Evolutionary conservation across 345 rosid genomes (phyloP).

Genomic region (Moricandia arvensis): DNA sequence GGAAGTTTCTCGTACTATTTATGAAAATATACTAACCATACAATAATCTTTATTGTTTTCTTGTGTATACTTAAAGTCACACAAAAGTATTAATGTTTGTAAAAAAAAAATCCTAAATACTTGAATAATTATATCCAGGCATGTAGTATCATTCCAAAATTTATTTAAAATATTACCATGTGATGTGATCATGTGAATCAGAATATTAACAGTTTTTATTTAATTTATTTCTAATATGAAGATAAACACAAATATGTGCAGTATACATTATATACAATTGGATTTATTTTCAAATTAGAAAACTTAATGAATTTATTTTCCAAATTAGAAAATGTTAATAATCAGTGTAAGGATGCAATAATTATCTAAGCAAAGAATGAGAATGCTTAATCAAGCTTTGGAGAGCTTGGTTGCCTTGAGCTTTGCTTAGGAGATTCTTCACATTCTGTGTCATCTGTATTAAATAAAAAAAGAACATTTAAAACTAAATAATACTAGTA

Average conservation of each 20-base stretch:
- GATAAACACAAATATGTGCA: neutral
- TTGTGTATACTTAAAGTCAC: neutral
- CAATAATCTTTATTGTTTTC: neutral
- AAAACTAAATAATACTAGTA: neutral
- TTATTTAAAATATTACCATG: neutral
- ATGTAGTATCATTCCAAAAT: no score
- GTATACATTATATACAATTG: slow-evolving; percentile 9
- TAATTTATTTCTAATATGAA: neutral
- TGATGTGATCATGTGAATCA: neutral
- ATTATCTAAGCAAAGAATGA: slow-evolving; percentile 58
- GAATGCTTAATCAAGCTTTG: slow-evolving; percentile 59
- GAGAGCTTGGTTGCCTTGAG: slow-evolving; percentile 55
- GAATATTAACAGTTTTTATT: neutral
- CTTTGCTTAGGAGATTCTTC: slow-evolving; percentile 52
- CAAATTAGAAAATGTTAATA: neutral
- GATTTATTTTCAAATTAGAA: neutral
- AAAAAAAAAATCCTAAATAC: no score
- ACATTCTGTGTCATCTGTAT: slow-evolving; percentile 59
- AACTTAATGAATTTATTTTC: neutral
- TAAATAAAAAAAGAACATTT: neutral
- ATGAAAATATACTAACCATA: neutral
- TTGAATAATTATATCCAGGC: no score
- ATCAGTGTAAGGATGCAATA: neutral
- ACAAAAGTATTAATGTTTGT: no score
- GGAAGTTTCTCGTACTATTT: slow-evolving; percentile 3